Evolutionary conservation across 192 early-diverging fungal species (phyloP).

Genomic region (Lunasporangiospora selenospora): DNA sequence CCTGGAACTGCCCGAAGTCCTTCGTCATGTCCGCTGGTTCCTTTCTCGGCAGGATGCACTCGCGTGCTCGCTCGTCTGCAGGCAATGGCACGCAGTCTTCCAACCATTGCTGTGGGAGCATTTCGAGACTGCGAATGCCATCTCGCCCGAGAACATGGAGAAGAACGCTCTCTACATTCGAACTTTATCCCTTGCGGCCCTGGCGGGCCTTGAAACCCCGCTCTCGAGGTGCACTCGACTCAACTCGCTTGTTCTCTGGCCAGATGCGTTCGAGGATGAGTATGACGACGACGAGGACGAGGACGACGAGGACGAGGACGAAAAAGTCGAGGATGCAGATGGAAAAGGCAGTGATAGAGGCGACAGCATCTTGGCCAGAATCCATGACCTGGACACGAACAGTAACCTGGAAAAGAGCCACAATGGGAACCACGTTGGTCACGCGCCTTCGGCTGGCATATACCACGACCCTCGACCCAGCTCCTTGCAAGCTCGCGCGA

Average conservation of each 20-base stretch:
- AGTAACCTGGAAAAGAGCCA: no score
- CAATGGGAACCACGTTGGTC: no score
- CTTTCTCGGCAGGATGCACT: conserved; percentile 20
- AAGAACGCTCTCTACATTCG: conserved; percentile 12
- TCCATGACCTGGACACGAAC: no score
- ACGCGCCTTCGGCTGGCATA: no score
- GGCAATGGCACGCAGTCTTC: conserved; percentile 16
- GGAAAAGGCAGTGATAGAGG: conserved; percentile 5
- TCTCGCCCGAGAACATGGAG: conserved; percentile 8
- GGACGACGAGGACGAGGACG: conserved; percentile 3
- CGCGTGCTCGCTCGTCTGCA: conserved; percentile 19
- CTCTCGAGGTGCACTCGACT: conserved; percentile 12
- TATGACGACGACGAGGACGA: no score
- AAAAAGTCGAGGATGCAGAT: neutral
- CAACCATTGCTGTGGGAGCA: conserved; percentile 25
- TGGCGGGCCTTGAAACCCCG: conserved; percentile 6
- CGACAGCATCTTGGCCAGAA: no score
- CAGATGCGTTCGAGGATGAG: no score
- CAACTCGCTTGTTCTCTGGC: conserved; percentile 28
- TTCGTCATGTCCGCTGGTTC: conserved; percentile 9
- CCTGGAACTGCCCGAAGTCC: conserved; percentile 31
- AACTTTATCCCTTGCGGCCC: conserved; percentile 8
- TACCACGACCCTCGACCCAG: no score
- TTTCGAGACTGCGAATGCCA: conserved; percentile 21
- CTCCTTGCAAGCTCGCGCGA: no score